Percentiles rank a stretch among this genome's conserved stretches.
Conservation (phyloP, 768 basidiomycete genomes). For the Vararia minispora region DNA sequence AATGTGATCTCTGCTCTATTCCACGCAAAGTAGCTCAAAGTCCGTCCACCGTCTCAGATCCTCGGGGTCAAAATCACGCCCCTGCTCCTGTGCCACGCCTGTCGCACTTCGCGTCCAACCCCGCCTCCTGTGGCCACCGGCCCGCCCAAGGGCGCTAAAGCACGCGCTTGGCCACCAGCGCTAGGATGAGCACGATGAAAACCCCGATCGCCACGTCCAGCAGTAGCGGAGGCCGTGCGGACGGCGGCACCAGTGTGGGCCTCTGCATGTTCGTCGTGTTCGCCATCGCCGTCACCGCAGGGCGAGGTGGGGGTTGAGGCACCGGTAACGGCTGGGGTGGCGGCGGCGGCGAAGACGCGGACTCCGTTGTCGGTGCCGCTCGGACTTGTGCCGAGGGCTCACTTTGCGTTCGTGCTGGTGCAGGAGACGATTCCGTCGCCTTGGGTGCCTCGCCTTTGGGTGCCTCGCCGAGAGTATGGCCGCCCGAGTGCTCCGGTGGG, state of each 20-base stretch:
- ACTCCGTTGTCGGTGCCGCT: background rate
- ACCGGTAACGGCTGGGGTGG: too few relatives aligned
- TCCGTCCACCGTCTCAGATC: too few relatives aligned
- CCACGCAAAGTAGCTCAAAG: too few relatives aligned
- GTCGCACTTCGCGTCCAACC: background rate
- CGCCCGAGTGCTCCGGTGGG: constrained; percentile 28
- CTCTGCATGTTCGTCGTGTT: too few relatives aligned
- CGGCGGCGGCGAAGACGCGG: too few relatives aligned
- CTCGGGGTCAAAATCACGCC: too few relatives aligned
- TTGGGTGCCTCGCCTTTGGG: background rate
- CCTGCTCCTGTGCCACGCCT: background rate
- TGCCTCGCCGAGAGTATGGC: too few relatives aligned
- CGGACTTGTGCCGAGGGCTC: background rate
- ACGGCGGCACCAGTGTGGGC: background rate
- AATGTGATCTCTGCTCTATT: too few relatives aligned
- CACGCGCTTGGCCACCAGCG: constrained; percentile 53
- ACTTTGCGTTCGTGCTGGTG: background rate
- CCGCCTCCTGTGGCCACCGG: too few relatives aligned
- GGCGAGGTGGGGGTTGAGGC: too few relatives aligned
- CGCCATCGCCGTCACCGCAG: too few relatives aligned
- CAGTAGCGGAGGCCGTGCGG: constrained; percentile 41
- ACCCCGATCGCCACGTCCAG: constrained; percentile 69
- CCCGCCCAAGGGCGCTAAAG: too few relatives aligned
- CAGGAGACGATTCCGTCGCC: background rate
- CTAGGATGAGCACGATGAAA: constrained; percentile 55